Conservation (phyloP, 2,329 filamentous ascomycete genomes). For the Claviceps spartinae region DNA sequence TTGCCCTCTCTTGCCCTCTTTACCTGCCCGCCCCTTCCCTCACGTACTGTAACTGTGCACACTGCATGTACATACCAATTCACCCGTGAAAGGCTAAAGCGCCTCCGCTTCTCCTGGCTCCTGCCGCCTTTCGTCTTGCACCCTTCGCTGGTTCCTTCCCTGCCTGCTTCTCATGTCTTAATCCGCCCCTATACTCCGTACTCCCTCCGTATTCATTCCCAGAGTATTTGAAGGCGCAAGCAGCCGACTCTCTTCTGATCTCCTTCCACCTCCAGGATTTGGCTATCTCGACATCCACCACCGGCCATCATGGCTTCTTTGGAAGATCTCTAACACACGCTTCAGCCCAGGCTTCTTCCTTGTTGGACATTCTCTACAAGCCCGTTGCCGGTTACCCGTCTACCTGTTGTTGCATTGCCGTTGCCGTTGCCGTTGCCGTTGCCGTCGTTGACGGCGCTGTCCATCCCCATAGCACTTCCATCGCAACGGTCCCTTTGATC, state of each 20-base stretch:
- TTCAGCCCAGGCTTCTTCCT: conserved; percentile 6
- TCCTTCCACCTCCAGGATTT: conserved; percentile 5
- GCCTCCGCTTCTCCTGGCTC: not conserved
- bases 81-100: not conserved
- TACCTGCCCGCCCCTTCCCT: not conserved
- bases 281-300: conserved; percentile 5
- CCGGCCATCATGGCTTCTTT: conserved; percentile 5
- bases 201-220: not conserved
- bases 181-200: not conserved
- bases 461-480: not conserved
- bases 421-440: not conserved
- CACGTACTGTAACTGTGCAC: not conserved
- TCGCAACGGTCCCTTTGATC: conserved; percentile 1
- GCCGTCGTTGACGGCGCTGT: not conserved
- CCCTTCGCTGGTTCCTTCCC: not conserved
- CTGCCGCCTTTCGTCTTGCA: not conserved
- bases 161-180: not conserved
- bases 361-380: conserved; percentile 6
- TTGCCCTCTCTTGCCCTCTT: not conserved
- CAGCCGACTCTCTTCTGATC: conserved; percentile 3
- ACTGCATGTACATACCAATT: not conserved
- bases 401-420: not conserved
- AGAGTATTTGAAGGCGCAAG: conserved; percentile 7
- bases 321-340: conserved; percentile 7
- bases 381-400: conserved; percentile 2